phyloP scores from a whole-genome alignment of 164 flowering plant species.

The Santalum album region DNA sequence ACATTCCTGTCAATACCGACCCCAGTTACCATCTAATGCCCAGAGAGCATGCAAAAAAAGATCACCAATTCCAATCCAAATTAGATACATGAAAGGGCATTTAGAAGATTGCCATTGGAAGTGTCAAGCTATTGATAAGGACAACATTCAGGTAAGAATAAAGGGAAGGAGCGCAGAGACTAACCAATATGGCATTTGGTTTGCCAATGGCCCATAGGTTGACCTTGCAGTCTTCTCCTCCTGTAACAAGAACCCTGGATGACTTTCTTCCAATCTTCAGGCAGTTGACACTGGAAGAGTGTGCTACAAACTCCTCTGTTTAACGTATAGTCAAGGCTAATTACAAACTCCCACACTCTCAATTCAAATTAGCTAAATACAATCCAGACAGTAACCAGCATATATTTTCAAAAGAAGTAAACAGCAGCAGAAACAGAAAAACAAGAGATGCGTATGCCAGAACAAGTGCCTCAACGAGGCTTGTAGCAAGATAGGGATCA shows the following conservation, averaged over 20 bases:
- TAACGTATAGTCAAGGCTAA: conserved; percentile 26
- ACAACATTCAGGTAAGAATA: background rate
- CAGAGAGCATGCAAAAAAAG: too few species aligned
- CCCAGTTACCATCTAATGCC: too few species aligned
- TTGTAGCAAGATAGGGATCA: too few species aligned
- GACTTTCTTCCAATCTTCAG: conserved; percentile 91
- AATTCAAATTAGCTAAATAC: background rate
- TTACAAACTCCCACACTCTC: background rate
- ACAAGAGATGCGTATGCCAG: background rate
- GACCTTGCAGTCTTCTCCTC: conserved; percentile 98
- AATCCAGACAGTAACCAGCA: background rate
- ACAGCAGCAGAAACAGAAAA: background rate
- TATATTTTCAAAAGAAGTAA: background rate
- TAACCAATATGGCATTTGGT: conserved; percentile 83
- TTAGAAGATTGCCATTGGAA: too few species aligned
- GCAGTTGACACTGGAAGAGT: conserved; percentile 81
- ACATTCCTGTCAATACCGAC: too few species aligned
- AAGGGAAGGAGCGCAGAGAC: conserved; percentile 15
- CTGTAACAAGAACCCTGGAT: conserved; percentile 88
- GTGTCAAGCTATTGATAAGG: too few species aligned
- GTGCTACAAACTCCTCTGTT: conserved; percentile 97
- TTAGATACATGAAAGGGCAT: too few species aligned
- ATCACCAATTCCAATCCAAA: too few species aligned
- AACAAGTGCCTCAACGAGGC: too few species aligned
- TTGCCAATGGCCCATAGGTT: conserved; percentile 98